Evolutionary conservation across 2,329 filamentous ascomycete genomes (phyloP).

Genomic region (Neonectria neomacrospora): DNA sequence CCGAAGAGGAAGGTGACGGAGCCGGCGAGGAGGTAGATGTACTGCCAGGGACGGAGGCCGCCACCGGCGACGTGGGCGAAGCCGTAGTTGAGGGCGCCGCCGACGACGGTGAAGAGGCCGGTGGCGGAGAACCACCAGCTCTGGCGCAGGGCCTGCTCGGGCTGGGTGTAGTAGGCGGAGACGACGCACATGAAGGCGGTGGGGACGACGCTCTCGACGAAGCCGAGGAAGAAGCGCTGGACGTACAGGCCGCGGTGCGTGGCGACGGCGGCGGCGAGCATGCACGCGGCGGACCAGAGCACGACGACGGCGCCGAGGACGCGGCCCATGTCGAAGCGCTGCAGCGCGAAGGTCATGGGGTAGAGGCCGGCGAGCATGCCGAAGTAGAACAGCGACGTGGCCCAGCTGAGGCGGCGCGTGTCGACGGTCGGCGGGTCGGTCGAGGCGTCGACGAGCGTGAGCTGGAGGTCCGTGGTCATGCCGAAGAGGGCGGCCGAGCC

Average conservation of each 20-base stretch:
- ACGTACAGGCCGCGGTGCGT: conserved; percentile 71
- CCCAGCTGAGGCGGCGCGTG: conserved; percentile 78
- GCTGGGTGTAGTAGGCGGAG: conserved; percentile 71
- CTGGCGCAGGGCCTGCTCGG: conserved; percentile 72
- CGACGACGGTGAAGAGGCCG: conserved; percentile 71
- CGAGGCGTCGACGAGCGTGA: conserved; percentile 61
- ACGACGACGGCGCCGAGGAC: conserved; percentile 72
- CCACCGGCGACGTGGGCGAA: conserved; percentile 71
- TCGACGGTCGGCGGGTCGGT: conserved; percentile 66
- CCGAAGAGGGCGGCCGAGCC: conserved; percentile 79
- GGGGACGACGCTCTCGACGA: conserved; percentile 73
- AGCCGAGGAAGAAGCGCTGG: conserved; percentile 73
- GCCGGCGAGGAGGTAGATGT: conserved; percentile 75
- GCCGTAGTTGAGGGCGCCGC: conserved; percentile 72
- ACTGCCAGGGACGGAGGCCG: conserved; percentile 71
- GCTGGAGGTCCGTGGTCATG: conserved; percentile 75
- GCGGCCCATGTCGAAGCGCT: conserved; percentile 73
- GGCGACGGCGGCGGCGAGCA: conserved; percentile 74
- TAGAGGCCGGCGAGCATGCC: conserved; percentile 81
- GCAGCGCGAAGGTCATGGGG: conserved; percentile 76
- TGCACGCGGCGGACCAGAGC: conserved; percentile 74
- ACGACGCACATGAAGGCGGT: conserved; percentile 75
- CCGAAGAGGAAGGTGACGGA: conserved; percentile 73
- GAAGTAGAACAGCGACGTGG: conserved; percentile 83
- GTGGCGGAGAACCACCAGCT: conserved; percentile 74